Evolutionary conservation across 176 grass and related monocot genomes (phyloP), one percentile per base, ranked within the genome.

Genomic region (Avena eriantha): DNA sequence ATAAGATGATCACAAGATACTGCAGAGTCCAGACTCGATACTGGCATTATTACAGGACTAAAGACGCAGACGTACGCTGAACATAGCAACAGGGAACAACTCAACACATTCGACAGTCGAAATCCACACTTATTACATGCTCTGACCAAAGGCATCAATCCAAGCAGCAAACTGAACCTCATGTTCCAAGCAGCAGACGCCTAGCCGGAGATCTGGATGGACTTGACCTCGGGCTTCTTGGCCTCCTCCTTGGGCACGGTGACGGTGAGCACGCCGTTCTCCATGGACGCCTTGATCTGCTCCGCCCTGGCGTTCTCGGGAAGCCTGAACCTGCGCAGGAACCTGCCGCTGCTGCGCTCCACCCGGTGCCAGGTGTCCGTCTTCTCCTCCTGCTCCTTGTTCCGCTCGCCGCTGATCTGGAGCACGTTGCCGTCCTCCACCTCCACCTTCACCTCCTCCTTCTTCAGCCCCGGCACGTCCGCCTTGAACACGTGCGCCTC

Each of bases 401-500:
- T 87, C 56, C 91, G 88, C 85, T 93, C 88, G 71, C 91, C 91
- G 64, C 85, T 90, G 88, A 93, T 93, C 55, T 82, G 85, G 2
- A 93, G 85, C 19, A 90, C 3, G 56, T 90, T 93, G 78, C 73
- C 88, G 1, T 90, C 88, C 78, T 93, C 88, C 4, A 93, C 85
- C 82, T 93, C 91, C 11, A 93, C 88, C 88, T 93, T 93, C 1
- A 93, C 77, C 78, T 90, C 91, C 88, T 93, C 91, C 85, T 90
- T 88, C 82, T 90, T 93, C 21, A 93, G 61, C 70, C 85, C 91
- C 6, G 88, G 85, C 21, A 93, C 69, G n/a, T 93, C 91, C 23
- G 91, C 91, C 91, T 90, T 88, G 91, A 93, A 90, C 88, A 93
- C 88, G 85, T 93, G 91, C 12, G 82, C 85, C 85, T 88, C 85